phyloP scores from a whole-genome alignment of 768 basidiomycete genomes.

The Xanthoconium purpureum region DNA sequence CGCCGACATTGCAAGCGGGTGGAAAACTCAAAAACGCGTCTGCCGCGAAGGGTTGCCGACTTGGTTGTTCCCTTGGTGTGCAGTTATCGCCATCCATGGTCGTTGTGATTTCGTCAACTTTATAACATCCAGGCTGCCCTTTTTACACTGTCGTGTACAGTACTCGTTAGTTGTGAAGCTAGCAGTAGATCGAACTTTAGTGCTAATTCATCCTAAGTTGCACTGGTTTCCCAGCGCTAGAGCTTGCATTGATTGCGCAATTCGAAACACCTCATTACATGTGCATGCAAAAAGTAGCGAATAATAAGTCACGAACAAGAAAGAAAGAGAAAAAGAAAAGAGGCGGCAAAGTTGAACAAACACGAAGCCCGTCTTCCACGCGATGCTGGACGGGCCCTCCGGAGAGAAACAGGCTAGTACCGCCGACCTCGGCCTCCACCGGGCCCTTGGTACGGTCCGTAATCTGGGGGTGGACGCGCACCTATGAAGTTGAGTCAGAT shows the following conservation, averaged over 20 bases:
- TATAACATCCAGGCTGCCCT: conserved; percentile 8
- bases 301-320: conserved; percentile 20
- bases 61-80: conserved; percentile 1
- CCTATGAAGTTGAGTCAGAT: conserved; percentile 32
- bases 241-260: not conserved
- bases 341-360: not conserved
- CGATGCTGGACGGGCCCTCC: too few species aligned
- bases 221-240: too few species aligned
- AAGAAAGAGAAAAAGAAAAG: not conserved
- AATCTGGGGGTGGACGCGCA: conserved; percentile 81
- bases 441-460: conserved; percentile 84
- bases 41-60: conserved; percentile 1
- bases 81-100: conserved; percentile 2
- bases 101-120: conserved; percentile 13
- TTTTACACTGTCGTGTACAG: conserved; percentile 6
- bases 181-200: too few species aligned
- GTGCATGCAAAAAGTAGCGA: conserved; percentile 1
- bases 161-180: not conserved
- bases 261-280: not conserved
- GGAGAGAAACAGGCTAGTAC: conserved; percentile 25
- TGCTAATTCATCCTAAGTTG: too few species aligned
- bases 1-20: not conserved
- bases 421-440: conserved; percentile 43
- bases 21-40: conserved; percentile 14
- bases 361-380: too few species aligned